Conservation (phyloP, 306 rosid species). For the Sicyos edulis region DNA sequence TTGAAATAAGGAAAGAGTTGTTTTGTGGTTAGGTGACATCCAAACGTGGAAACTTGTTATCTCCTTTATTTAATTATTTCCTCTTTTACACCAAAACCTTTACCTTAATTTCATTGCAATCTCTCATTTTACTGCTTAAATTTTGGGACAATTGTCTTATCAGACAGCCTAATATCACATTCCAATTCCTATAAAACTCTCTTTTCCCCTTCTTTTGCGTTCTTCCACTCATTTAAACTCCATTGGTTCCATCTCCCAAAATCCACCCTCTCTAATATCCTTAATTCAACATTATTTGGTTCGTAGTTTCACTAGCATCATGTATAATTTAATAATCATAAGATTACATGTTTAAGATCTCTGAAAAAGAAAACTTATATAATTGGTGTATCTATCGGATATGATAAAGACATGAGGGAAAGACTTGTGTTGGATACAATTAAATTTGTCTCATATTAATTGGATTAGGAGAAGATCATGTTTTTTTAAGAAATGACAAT, state of each 20-base stretch:
- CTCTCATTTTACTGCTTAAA: conserved; percentile 6
- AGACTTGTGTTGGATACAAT: too few relatives aligned
- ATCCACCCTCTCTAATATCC: not conserved
- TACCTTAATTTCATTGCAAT: conserved; percentile 7
- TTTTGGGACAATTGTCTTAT: not conserved
- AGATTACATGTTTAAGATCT: too few relatives aligned
- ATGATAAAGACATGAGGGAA: not conserved
- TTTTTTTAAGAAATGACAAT: too few relatives aligned
- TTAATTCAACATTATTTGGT: not conserved
- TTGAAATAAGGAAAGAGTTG: conserved; percentile 14
- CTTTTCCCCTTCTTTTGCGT: too few relatives aligned
- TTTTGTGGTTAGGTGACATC: conserved; percentile 22
- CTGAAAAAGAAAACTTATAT: too few relatives aligned
- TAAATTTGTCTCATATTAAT: too few relatives aligned
- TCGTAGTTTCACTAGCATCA: too few relatives aligned
- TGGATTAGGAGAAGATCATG: too few relatives aligned
- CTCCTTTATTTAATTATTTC: not conserved
- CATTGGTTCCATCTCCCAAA: not conserved
- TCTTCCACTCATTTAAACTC: too few relatives aligned
- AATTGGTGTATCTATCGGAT: too few relatives aligned
- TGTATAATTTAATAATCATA: too few relatives aligned
- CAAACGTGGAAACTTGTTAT: conserved; percentile 19
- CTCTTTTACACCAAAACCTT: not conserved
- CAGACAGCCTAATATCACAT: not conserved
- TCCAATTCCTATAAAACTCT: not conserved